These are phyloP conservation scores for Discostella pseudostelligera DNA, from an alignment of 108 stramenopile genomes.

Conservation along the genomic window DNA sequence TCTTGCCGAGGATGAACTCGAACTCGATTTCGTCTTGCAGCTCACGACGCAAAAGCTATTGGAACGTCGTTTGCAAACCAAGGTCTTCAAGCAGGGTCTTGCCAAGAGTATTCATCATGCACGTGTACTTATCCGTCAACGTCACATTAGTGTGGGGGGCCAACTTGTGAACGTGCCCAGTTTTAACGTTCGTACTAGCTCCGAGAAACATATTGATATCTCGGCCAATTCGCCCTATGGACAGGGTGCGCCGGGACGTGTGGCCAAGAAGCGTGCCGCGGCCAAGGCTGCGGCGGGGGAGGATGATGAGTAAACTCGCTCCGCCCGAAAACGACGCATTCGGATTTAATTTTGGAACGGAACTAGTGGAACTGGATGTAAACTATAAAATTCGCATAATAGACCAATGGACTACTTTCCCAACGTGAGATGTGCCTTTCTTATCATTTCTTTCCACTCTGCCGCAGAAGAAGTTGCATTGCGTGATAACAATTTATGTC, in stretches of 20 bases:
- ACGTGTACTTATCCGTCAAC: slow-evolving; percentile 98
- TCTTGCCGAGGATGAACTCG: slow-evolving; percentile 94
- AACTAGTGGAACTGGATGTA: too few species aligned
- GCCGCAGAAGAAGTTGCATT: too few species aligned
- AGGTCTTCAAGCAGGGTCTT: slow-evolving; percentile 97
- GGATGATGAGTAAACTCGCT: slow-evolving; percentile 77
- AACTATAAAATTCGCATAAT: too few species aligned
- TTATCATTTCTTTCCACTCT: too few species aligned
- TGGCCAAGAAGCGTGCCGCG: slow-evolving; percentile 94
- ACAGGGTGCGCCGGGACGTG: slow-evolving; percentile 97
- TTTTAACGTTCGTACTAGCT: slow-evolving; percentile 96
- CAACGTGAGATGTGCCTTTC: too few species aligned
- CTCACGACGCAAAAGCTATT: slow-evolving; percentile 98
- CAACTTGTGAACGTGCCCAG: slow-evolving; percentile 98
- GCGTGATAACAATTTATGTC: too few species aligned
- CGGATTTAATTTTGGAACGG: too few species aligned
- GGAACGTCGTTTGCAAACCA: slow-evolving; percentile 96
- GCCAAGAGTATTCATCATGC: slow-evolving; percentile 99
- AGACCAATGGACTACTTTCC: too few species aligned
- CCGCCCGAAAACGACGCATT: too few species aligned
- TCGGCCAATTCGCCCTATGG: slow-evolving; percentile 95
- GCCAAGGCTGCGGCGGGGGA: slow-evolving; percentile 89
- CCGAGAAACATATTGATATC: slow-evolving; percentile 99
- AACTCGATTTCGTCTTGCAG: slow-evolving; percentile 97
- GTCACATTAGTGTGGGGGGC: slow-evolving; percentile 98